phyloP scores from a whole-genome alignment of 352 stramenopile species.

The Phytophthora tentaculata region DNA sequence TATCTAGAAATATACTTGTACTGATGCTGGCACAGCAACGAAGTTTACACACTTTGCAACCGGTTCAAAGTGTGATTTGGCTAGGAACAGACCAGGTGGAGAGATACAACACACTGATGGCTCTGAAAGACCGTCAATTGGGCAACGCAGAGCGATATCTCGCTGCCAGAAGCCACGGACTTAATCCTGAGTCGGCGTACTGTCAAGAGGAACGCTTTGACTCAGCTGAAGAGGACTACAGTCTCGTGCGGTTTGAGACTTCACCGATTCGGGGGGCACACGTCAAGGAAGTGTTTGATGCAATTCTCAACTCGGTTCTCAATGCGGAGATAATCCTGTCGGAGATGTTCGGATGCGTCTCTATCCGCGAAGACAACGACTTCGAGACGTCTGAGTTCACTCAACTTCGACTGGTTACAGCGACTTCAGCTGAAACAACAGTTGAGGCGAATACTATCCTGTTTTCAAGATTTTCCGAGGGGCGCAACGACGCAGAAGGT shows the following conservation, averaged over 20 bases:
- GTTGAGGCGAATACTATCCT: conserved; percentile 29
- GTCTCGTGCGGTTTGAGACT: conserved; percentile 45
- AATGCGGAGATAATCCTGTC: conserved; percentile 66
- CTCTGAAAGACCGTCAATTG: conserved; percentile 34
- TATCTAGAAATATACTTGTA: not conserved
- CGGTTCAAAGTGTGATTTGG: conserved; percentile 19
- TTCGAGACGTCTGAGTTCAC: conserved; percentile 43
- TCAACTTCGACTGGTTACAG: conserved; percentile 47
- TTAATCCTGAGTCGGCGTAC: conserved; percentile 26
- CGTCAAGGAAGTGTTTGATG: conserved; percentile 43
- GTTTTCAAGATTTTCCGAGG: conserved; percentile 20
- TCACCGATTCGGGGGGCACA: conserved; percentile 34
- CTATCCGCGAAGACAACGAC: conserved; percentile 57
- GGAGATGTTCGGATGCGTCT: conserved; percentile 49
- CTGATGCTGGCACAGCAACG: conserved; percentile 21
- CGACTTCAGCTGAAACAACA: conserved; percentile 8
- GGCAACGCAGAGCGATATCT: conserved; percentile 32
- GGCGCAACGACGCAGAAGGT: not conserved
- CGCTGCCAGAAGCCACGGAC: conserved; percentile 19
- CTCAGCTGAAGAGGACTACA: conserved; percentile 36
- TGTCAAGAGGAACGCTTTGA: conserved; percentile 46
- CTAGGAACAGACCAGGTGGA: conserved; percentile 26
- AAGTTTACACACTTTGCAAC: conserved; percentile 15
- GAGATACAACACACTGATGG: conserved; percentile 30
- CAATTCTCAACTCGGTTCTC: conserved; percentile 37